Base-by-base conservation (phyloP, 495 filamentous ascomycete genomes). In the Hyaloscypha variabilis region DNA sequence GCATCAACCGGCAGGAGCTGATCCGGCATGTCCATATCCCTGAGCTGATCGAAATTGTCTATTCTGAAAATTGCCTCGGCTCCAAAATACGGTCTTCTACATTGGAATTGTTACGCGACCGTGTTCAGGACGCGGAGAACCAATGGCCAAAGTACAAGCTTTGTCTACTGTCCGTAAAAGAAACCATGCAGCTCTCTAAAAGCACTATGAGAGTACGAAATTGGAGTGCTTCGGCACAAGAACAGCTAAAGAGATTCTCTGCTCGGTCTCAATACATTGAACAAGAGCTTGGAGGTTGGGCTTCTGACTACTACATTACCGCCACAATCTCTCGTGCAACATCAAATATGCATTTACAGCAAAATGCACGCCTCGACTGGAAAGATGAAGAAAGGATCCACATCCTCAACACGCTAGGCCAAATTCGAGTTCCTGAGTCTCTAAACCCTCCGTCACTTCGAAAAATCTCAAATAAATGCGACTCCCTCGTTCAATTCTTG, bases 1-100 rank as follows among this genome's bases (percentile, higher is more conserved):
- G 81, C 21, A 73, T 79, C 5, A 84, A 94, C 70, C 85, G 88
- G 1, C 81, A 83, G 3, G 91, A 94, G 71, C 79, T 97, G 8
- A 67, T 89, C 28, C 78, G 77, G 26, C 78, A 87, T 71, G 88
- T 89, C 3, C 86, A 91, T 73, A 83, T 77, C 30, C 94, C 93
- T 13, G 69, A 73, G 11, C 73, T 95, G 39, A 67, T 76, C n/a
- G 78, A 76, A 23, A 68, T 89, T 19, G 70, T 5, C 66, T 74
- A 14, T 77, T 68, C 19, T 76, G 89, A 3, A 49, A 77, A 4
- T 77, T 82, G 10, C 75, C 78, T 4, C 51, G 89, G 13, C 25
- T 53, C 70, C 2, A 91, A 88, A 17, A 79, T 72, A 3, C 51
- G 56, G 1, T 46, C 39, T 46, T 46, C 39, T 46, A 69, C 58